A percentile compares a stretch with the other conserved stretches of the same genome.
phyloP scores from a whole-genome alignment of 1,284 basidiomycete species.

The Cutaneotrichosporon dermatis region DNA sequence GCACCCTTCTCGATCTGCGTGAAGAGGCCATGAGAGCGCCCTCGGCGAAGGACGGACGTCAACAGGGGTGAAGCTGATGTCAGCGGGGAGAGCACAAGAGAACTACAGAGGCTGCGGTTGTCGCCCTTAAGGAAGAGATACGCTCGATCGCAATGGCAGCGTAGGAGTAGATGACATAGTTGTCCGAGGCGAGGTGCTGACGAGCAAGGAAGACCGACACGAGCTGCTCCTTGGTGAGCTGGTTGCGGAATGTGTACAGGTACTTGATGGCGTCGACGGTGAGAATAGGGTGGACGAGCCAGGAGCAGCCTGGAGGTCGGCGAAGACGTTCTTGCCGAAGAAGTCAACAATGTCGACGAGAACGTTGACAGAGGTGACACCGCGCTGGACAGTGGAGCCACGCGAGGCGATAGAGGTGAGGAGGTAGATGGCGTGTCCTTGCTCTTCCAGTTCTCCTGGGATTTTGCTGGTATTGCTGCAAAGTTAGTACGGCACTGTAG shows the following conservation, averaged over 20 bases:
- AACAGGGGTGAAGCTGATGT: constrained; percentile 68
- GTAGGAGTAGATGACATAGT: constrained; percentile 70
- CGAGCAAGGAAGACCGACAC: constrained; percentile 85
- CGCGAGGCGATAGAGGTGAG: constrained; percentile 85
- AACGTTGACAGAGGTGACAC: constrained; percentile 87
- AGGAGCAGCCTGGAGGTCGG: constrained; percentile 72
- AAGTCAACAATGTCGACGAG: constrained; percentile 92
- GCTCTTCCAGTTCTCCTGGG: constrained; percentile 76
- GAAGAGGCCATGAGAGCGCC: constrained; percentile 73
- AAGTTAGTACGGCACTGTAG: constrained; percentile 1
- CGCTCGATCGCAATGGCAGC: constrained; percentile 70
- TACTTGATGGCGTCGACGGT: constrained; percentile 96
- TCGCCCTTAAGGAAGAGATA: constrained; percentile 81
- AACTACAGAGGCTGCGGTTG: constrained; percentile 61
- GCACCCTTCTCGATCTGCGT: constrained; percentile 72
- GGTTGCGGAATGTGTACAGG: constrained; percentile 89
- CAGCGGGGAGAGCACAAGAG: neutral
- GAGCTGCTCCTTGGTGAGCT: constrained; percentile 93
- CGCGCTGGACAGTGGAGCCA: constrained; percentile 78
- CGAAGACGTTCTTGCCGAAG: constrained; percentile 86
- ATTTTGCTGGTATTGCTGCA: constrained; percentile 55
- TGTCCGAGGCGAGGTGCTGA: constrained; percentile 75
- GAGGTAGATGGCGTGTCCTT: constrained; percentile 94
- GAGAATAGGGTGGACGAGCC: constrained; percentile 77
- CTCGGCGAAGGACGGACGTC: constrained; percentile 79